A percentile compares a stretch with the other conserved stretches of the same genome.
Evolutionary conservation across 2,329 filamentous ascomycete genomes (phyloP).

Genomic region (Podosphaera leucotricha): DNA sequence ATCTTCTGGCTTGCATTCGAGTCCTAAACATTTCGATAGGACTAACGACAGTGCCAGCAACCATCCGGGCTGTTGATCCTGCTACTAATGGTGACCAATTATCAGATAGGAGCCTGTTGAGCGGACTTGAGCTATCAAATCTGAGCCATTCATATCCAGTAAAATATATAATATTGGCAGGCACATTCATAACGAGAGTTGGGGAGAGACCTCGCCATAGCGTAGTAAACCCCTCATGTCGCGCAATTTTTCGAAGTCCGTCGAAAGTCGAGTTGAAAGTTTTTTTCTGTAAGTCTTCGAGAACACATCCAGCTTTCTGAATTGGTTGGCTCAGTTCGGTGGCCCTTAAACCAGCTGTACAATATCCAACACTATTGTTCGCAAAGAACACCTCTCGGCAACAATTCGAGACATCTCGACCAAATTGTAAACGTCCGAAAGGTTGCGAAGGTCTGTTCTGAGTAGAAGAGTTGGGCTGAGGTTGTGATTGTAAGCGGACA

Average conservation of each 20-base stretch:
- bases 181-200: constrained; percentile 80
- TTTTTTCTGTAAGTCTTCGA: constrained; percentile 62
- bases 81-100: constrained; percentile 58
- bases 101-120: constrained; percentile 38
- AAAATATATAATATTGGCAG: constrained; percentile 95
- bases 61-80: constrained; percentile 51
- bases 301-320: constrained; percentile 44
- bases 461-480: constrained; percentile 25
- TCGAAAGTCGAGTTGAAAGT: constrained; percentile 83
- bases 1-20: constrained; percentile 57
- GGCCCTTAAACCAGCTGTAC: constrained; percentile 17
- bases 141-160: constrained; percentile 93
- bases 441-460: constrained; percentile 26
- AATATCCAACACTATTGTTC: constrained; percentile 50
- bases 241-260: constrained; percentile 78
- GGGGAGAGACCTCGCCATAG: constrained; percentile 89
- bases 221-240: constrained; percentile 68
- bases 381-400: constrained; percentile 96
- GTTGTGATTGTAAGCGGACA: constrained; percentile 78
- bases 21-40: constrained; percentile 91
- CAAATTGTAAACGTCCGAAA: constrained; percentile 49
- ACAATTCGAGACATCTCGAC: constrained; percentile 80
- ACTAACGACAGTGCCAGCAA: constrained; percentile 63
- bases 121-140: constrained; percentile 46
- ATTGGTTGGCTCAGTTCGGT: constrained; percentile 16